These are phyloP conservation scores for Chlamydomonas schloesseri DNA, from an alignment of 139 green algal genomes.

Conservation along the genomic window DNA sequence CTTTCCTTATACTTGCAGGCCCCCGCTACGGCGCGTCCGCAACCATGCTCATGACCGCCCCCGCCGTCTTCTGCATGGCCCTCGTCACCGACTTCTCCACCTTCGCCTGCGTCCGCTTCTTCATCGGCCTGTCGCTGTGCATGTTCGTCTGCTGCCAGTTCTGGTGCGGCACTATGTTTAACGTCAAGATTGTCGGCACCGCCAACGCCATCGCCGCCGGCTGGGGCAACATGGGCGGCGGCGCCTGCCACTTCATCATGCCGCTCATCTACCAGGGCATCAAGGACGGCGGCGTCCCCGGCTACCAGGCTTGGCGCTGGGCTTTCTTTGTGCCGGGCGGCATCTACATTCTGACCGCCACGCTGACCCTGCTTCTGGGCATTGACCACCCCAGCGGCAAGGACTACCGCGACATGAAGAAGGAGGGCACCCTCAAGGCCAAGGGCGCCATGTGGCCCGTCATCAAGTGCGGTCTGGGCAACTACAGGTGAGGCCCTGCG, in stretches of 20 bases:
- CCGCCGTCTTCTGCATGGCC: slow-evolving; percentile 80
- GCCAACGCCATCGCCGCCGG: slow-evolving; percentile 89
- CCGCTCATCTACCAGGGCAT: slow-evolving; percentile 84
- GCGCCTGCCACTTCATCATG: slow-evolving; percentile 94
- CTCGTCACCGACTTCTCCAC: slow-evolving; percentile 82
- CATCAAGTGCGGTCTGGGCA: slow-evolving; percentile 81
- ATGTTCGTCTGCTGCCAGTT: slow-evolving; percentile 95
- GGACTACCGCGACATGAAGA: slow-evolving; percentile 83
- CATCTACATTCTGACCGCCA: slow-evolving; percentile 80
- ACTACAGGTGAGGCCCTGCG: slow-evolving; percentile 82
- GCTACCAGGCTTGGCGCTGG: slow-evolving; percentile 67
- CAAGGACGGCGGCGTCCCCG: slow-evolving; percentile 12
- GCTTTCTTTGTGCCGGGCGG: slow-evolving; percentile 83
- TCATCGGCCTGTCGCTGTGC: slow-evolving; percentile 84
- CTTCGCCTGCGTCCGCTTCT: slow-evolving; percentile 67
- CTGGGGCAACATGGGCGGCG: slow-evolving; percentile 93
- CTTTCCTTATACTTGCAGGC: background rate
- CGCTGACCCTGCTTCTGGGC: slow-evolving; percentile 66
- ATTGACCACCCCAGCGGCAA: slow-evolving; percentile 40
- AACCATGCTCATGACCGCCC: slow-evolving; percentile 70
- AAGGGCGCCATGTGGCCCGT: slow-evolving; percentile 71
- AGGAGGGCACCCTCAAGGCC: slow-evolving; percentile 78
- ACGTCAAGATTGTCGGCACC: slow-evolving; percentile 87
- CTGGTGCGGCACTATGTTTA: slow-evolving; percentile 92
- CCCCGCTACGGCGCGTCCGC: slow-evolving; percentile 56